Conservation (phyloP, 768 basidiomycete species). For the Chlorophyllum brunneum region DNA sequence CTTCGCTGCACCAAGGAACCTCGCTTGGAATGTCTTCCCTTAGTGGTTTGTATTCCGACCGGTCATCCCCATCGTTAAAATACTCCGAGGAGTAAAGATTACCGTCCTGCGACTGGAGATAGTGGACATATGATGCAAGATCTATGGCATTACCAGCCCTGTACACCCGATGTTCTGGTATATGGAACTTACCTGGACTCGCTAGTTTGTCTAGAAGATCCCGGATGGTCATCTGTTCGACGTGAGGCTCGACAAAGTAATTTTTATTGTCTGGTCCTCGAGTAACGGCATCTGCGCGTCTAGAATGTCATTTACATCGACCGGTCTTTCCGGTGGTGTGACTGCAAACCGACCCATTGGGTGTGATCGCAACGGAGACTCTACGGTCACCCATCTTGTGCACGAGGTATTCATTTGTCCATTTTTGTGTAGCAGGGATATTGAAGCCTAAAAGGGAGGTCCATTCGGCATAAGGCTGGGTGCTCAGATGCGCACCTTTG, state of each 20-base stretch:
- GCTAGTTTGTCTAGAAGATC: conserved; percentile 41
- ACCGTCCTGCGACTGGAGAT: conserved; percentile 91
- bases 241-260: conserved; percentile 76
- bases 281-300: conserved; percentile 75
- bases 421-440: conserved; percentile 46
- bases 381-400: conserved; percentile 45
- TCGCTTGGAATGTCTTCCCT: conserved; percentile 65
- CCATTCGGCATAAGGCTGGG: not conserved
- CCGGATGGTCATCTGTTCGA: conserved; percentile 64
- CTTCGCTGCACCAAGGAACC: conserved; percentile 72
- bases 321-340: not conserved
- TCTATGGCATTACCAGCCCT: not conserved
- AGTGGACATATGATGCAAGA: conserved; percentile 40
- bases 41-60: conserved; percentile 61
- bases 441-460: conserved; percentile 37
- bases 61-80: conserved; percentile 20
- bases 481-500: conserved; percentile 40
- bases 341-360: conserved; percentile 62
- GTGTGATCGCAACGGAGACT: conserved; percentile 78
- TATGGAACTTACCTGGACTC: conserved; percentile 13
- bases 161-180: no score
- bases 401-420: conserved; percentile 64
- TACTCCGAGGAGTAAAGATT: conserved; percentile 60
- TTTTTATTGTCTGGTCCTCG: conserved; percentile 44
- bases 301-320: conserved; percentile 24